Evolutionary conservation across 1,284 basidiomycete genomes (phyloP).

Genomic region (Entoloma clypeatum): DNA sequence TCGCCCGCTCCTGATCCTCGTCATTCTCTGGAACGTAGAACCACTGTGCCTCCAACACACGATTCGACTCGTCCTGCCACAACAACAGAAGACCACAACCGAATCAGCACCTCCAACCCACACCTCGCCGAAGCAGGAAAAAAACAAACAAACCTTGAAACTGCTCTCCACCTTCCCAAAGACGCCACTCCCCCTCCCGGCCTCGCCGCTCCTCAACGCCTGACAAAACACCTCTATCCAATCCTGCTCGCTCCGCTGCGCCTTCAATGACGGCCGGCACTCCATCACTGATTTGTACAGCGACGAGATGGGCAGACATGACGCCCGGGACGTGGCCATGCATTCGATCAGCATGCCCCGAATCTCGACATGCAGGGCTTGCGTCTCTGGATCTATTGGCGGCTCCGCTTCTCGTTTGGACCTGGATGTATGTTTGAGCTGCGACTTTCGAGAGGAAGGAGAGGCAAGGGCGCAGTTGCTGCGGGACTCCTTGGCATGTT

Average conservation of each 20-base stretch:
- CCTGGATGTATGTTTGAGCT: background rate
- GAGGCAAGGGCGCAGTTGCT: slow-evolving; percentile 5
- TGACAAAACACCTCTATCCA: slow-evolving; percentile 47
- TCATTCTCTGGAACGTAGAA: slow-evolving; percentile 74
- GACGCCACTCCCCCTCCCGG: slow-evolving; percentile 47
- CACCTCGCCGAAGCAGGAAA: background rate
- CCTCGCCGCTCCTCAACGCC: slow-evolving; percentile 49
- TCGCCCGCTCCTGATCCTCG: slow-evolving; percentile 63
- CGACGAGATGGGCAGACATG: slow-evolving; percentile 55
- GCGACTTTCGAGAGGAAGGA: slow-evolving; percentile 4
- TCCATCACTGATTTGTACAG: slow-evolving; percentile 49
- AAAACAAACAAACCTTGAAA: slow-evolving; percentile 42
- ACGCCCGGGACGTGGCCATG: slow-evolving; percentile 69
- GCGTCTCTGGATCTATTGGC: slow-evolving; percentile 20
- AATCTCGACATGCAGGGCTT: slow-evolving; percentile 38
- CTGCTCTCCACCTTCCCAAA: slow-evolving; percentile 70
- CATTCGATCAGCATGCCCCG: slow-evolving; percentile 67
- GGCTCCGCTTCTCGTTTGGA: background rate
- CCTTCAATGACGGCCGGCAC: slow-evolving; percentile 49
- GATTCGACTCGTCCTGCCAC: slow-evolving; percentile 44
- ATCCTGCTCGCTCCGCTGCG: slow-evolving; percentile 39
- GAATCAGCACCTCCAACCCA: background rate
- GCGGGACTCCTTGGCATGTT: background rate
- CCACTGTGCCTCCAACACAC: slow-evolving; percentile 62
- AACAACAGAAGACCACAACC: slow-evolving; percentile 2